Evolutionary conservation across 2,329 filamentous ascomycete genomes (phyloP).

Genomic region (Calonectria ilicicola): DNA sequence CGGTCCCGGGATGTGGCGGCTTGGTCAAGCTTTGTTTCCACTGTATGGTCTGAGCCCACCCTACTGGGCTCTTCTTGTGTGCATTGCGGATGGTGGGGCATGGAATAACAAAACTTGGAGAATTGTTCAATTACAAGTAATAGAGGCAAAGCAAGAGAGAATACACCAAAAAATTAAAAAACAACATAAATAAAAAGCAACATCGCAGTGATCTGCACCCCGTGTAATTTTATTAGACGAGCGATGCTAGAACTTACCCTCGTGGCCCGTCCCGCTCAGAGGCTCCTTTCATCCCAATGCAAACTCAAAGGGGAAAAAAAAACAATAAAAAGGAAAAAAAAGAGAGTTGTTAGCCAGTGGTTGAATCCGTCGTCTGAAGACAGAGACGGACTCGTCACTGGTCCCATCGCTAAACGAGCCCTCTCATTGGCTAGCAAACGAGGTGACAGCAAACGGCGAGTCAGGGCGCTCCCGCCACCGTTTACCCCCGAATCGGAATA

Average conservation of each 20-base stretch:
- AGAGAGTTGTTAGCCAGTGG: background rate
- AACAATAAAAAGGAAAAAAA: background rate
- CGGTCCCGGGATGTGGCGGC: background rate
- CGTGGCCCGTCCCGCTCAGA: slow-evolving; percentile 7
- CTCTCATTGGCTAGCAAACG: slow-evolving; percentile 18
- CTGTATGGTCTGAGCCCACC: background rate
- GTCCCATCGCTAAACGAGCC: background rate
- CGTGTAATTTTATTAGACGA: slow-evolving; percentile 14
- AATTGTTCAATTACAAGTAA: background rate
- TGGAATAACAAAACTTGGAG: background rate
- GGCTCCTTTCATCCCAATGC: background rate
- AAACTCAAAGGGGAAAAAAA: background rate
- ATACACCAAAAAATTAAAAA: background rate
- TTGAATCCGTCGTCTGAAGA: background rate
- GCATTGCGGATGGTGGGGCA: background rate
- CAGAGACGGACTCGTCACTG: background rate
- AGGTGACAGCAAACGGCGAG: slow-evolving; percentile 20
- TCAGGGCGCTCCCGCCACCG: background rate
- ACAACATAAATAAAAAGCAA: background rate
- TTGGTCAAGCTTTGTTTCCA: background rate
- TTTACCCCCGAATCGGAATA: background rate
- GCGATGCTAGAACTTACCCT: slow-evolving; percentile 3
- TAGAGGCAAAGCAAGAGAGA: background rate
- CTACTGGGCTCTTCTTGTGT: background rate
- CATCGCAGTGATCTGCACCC: background rate